These are phyloP conservation scores for Ambrosiella cleistominuta DNA, from an alignment of 2,329 filamentous ascomycete species.

Conservation along the genomic window DNA sequence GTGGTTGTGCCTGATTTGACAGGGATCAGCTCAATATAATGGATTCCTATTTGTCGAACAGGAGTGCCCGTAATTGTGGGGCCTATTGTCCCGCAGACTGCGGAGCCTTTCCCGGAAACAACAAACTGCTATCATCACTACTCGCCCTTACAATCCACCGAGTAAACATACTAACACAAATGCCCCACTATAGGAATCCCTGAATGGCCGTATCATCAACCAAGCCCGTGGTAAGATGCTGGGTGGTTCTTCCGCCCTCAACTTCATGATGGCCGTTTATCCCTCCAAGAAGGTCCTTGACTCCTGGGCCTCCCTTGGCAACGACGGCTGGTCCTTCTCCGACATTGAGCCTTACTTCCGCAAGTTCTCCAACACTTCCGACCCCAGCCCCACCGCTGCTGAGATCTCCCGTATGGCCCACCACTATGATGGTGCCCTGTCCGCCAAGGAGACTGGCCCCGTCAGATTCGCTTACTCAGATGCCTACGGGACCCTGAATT, in stretches of 20 bases:
- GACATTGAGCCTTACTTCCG: slow-evolving; percentile 20
- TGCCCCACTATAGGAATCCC: slow-evolving; percentile 6
- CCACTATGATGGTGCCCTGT: slow-evolving; percentile 18
- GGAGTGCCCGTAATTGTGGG: no score
- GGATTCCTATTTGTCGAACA: no score
- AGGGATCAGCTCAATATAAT: no score
- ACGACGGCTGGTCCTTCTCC: slow-evolving; percentile 17
- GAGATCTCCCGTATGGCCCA: slow-evolving; percentile 19
- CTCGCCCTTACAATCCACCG: background rate
- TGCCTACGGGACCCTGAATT: slow-evolving; percentile 18
- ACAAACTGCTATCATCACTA: no score
- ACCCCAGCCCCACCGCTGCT: slow-evolving; percentile 16
- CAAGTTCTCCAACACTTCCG: slow-evolving; percentile 21
- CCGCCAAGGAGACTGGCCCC: slow-evolving; percentile 19
- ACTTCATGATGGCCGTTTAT: slow-evolving; percentile 33
- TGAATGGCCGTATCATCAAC: slow-evolving; percentile 14
- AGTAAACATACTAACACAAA: slow-evolving; percentile 4
- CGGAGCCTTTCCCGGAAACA: no score
- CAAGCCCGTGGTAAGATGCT: slow-evolving; percentile 36
- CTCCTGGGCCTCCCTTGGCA: slow-evolving; percentile 17
- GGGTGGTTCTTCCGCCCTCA: slow-evolving; percentile 39
- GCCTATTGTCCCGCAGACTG: no score
- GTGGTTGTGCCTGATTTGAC: background rate
- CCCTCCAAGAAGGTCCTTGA: slow-evolving; percentile 11
- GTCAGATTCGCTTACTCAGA: slow-evolving; percentile 12